phyloP scores from a whole-genome alignment of 1,139 yeast species.

The Suhomyces guaymorum region DNA sequence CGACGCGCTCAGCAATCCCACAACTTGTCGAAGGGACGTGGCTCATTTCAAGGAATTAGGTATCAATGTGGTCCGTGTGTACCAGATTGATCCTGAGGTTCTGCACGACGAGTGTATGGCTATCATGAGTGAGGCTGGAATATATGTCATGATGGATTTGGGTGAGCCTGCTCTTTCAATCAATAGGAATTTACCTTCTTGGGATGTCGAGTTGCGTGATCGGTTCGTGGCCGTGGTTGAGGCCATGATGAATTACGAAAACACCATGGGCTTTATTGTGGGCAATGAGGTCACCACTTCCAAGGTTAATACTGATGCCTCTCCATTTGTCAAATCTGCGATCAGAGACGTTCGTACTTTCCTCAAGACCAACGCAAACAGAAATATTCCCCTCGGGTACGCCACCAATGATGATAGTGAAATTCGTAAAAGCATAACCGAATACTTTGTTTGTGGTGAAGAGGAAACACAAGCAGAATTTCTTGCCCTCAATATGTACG shows the following conservation, averaged over 20 bases:
- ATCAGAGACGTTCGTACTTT: slow-evolving; percentile 57
- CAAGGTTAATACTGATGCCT: slow-evolving; percentile 47
- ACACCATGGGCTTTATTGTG: slow-evolving; percentile 58
- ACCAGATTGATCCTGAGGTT: slow-evolving; percentile 51
- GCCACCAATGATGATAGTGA: slow-evolving; percentile 60
- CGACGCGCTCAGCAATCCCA: slow-evolving; percentile 53
- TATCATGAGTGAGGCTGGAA: slow-evolving; percentile 52
- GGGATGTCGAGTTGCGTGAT: slow-evolving; percentile 41
- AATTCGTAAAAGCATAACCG: slow-evolving; percentile 47
- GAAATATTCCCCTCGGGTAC: slow-evolving; percentile 61
- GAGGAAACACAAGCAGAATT: slow-evolving; percentile 41
- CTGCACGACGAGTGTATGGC: slow-evolving; percentile 59
- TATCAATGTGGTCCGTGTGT: slow-evolving; percentile 55
- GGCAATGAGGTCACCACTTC: slow-evolving; percentile 64
- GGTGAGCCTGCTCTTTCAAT: slow-evolving; percentile 56
- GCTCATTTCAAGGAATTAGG: slow-evolving; percentile 48
- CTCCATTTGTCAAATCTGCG: slow-evolving; percentile 65
- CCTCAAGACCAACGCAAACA: slow-evolving; percentile 41
- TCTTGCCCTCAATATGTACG: slow-evolving; percentile 62
- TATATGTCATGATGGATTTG: slow-evolving; percentile 56
- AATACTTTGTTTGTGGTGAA: slow-evolving; percentile 52
- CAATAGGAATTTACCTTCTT: slow-evolving; percentile 48
- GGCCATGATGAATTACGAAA: slow-evolving; percentile 47
- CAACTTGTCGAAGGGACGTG: slow-evolving; percentile 52
- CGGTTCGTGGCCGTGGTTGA: slow-evolving; percentile 53